These are phyloP conservation scores for Ascochyta pisi DNA, from an alignment of 2,329 filamentous ascomycete genomes.

Conservation along the genomic window DNA sequence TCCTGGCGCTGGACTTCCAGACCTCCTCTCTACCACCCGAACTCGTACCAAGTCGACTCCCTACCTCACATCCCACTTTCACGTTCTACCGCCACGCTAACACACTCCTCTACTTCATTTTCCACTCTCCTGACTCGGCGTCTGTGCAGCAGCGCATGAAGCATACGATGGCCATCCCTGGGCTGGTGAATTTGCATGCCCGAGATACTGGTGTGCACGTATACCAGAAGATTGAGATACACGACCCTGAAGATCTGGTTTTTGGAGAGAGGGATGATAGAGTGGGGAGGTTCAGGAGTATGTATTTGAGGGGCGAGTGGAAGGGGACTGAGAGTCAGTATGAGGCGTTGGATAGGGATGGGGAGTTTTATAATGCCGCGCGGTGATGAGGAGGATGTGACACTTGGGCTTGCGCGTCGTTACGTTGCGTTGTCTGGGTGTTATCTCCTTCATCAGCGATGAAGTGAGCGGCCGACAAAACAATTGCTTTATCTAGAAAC, in stretches of 20 bases:
- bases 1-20: slow-evolving; percentile 23
- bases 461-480: no score
- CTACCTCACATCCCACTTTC: slow-evolving; percentile 28
- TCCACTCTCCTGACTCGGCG: slow-evolving; percentile 31
- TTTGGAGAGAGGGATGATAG: slow-evolving; percentile 25
- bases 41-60: slow-evolving; percentile 17
- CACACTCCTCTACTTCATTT: slow-evolving; percentile 34
- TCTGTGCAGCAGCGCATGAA: slow-evolving; percentile 39
- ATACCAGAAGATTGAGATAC: slow-evolving; percentile 39
- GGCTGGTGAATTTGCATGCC: slow-evolving; percentile 38
- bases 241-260: slow-evolving; percentile 30
- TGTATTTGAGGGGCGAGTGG: slow-evolving; percentile 29
- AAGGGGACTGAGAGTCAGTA: slow-evolving; percentile 33
- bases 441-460: no score
- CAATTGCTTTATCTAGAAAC: no score
- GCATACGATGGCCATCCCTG: slow-evolving; percentile 38
- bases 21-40: slow-evolving; percentile 2
- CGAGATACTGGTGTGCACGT: slow-evolving; percentile 28
- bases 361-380: slow-evolving; percentile 18
- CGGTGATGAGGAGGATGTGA: background rate
- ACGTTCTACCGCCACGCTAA: slow-evolving; percentile 38
- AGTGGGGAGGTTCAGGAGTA: slow-evolving; percentile 28
- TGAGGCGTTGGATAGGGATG: slow-evolving; percentile 24
- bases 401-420: no score
- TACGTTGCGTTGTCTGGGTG: no score